Evolutionary conservation across 495 filamentous ascomycete species (phyloP), one percentile per base, ranked within the genome.

Genomic region (Entonaema liquescens): DNA sequence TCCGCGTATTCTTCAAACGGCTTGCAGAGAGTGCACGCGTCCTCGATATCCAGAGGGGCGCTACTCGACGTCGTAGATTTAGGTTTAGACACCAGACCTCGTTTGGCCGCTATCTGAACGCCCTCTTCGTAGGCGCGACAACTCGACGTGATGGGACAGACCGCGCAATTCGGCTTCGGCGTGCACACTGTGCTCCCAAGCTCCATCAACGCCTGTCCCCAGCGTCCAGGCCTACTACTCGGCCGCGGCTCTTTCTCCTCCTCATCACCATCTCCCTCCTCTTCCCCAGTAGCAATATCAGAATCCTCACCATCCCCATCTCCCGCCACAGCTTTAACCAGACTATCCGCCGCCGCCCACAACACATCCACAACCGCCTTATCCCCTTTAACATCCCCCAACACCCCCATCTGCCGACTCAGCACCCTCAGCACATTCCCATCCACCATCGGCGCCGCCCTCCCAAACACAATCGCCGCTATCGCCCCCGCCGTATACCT

Each of bases 141-240:
- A 6, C 74, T 85, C 13, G 58, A 70, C 1, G 68, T 80, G 25
- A 85, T 70, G 0, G 83, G 82, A 65, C 83, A 85, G 21, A 13
- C 50, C 7, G 67, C 59, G 58, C 83, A 85, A 19, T 79, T 77
- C 6, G 83, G 83, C 61, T 80, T 83, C 6, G 83, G 81, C n/a
- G 76, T 78, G 49, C 83, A 84, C 1, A 84, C 61, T 4, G 83
- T 84, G 56, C 81, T 83, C 11, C 83, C 83, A 25, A 84, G 69
- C 65, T 84, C 83, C 83, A 84, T 84, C 13, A 84, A 47, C 44
- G 79, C 83, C 52, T 84, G 83, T 9, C 83, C 83, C 83, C 82
- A 83, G 53, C 64, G 54, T 12, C 83, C 83, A 0, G 83, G 81
- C 36, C 76, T 56, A 26, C 82, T 80, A 57, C 76, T 81, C 1